Base-by-base conservation (phyloP, 805 yeast species). In the Cyberlindnera amylophila region DNA sequence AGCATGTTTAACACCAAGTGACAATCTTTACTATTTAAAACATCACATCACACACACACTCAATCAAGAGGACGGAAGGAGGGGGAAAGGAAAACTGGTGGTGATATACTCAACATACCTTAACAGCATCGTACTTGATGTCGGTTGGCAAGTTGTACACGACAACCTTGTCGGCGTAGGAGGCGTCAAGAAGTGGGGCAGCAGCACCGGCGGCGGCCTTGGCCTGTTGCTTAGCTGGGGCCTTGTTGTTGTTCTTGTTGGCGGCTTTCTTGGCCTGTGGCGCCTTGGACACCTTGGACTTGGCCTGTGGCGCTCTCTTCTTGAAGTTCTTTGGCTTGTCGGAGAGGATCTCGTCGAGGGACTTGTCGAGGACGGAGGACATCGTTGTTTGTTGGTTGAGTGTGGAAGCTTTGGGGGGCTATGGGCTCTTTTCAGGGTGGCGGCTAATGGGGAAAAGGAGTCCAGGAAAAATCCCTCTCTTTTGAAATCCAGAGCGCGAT, bases 281-380 rank as follows among this genome's bases (percentile, higher is more conserved):
- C 9, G 52, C 50, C 46, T 53, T 53, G 34, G 52, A 42, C 31
- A 47, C 56, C 45, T 66, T 65, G 45, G 58, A 40, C 40, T 47
- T 53, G 24, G 49, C 41, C 15, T 32, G 47, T 21, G 49, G 51
- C 38, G 53, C 57, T 43, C 50, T 59, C 44, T 58, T 60, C 51
- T 64, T 62, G 47, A 56, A 59, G 49, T 55, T 67, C 59, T 69
- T 71, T 59, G 66, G 69, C 55, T 71, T 64, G 50, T 86, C 68
- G 46, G 95, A 78, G 62, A 91, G 86, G 65, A 91, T 91, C 58
- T 89, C 97, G 72, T 91, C 99, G 61, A 91, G 79, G 38, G 97
- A 87, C 71, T 86, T 85, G 70, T 91, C 96, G 70, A 91, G 77
- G 58, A 85, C 75, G 49, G 83, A 75, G 51, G 83, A 75, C 63